Evolutionary conservation across 2,329 filamentous ascomycete genomes (phyloP).

Genomic region (Colletotrichum sp.): DNA sequence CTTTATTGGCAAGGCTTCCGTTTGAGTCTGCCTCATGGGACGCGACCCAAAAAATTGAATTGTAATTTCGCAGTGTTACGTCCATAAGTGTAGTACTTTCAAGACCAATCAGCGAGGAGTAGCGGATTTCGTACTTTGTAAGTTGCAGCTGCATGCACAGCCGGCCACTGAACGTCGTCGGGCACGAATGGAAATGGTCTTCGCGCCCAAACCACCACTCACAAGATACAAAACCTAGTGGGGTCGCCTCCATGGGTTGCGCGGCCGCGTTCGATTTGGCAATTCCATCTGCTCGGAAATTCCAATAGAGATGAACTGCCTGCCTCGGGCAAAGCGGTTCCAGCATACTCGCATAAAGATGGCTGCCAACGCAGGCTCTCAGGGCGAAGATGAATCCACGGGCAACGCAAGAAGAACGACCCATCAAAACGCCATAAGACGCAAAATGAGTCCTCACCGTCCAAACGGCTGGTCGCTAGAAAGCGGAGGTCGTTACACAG

Average conservation of each 20-base stretch:
- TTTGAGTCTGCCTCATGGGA: background rate
- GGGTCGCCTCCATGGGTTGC: background rate
- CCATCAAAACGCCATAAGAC: background rate
- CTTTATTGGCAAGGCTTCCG: background rate
- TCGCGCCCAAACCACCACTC: background rate
- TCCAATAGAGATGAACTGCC: background rate
- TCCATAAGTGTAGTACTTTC: background rate
- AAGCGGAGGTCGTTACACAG: background rate
- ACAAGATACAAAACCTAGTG: background rate
- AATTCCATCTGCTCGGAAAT: background rate
- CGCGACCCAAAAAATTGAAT: background rate
- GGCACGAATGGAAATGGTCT: background rate
- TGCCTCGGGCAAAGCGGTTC: background rate
- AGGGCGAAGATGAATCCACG: background rate
- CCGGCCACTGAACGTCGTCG: background rate
- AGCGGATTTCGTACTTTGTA: background rate
- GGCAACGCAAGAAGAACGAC: background rate
- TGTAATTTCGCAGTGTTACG: background rate
- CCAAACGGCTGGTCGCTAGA: background rate
- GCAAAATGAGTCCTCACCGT: background rate
- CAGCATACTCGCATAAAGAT: slow-evolving; percentile 1
- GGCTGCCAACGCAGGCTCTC: background rate
- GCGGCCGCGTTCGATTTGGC: background rate
- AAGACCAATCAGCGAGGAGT: background rate
- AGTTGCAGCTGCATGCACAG: background rate